Conservation (phyloP, 2,329 filamentous ascomycete genomes). For the Venturia carpophila region DNA sequence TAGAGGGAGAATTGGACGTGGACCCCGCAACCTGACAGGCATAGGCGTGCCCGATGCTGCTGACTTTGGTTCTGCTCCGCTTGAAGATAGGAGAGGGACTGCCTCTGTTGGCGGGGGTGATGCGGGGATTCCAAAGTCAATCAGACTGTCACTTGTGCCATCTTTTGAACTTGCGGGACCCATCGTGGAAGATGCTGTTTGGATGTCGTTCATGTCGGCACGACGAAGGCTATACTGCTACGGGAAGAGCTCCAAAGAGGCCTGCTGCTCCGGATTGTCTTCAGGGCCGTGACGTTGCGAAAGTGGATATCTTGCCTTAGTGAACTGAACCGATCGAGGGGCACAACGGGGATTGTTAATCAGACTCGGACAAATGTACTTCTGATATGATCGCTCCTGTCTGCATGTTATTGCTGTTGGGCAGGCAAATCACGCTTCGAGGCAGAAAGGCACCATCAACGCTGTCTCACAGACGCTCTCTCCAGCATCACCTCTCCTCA, state of each 20-base stretch:
- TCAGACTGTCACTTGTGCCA: background rate
- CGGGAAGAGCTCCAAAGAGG: too few relatives aligned
- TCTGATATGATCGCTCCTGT: background rate
- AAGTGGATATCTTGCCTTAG: background rate
- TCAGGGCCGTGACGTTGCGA: background rate
- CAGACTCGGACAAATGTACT: background rate
- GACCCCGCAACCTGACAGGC: slow-evolving; percentile 32
- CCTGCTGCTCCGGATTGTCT: background rate
- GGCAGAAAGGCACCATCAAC: background rate
- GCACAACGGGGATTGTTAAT: background rate
- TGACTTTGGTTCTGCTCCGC: slow-evolving; percentile 22
- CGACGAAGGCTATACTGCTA: too few relatives aligned
- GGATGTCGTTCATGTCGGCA: background rate
- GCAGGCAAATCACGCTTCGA: background rate
- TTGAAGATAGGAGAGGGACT: slow-evolving; percentile 19
- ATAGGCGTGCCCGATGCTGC: slow-evolving; percentile 21
- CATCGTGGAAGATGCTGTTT: slow-evolving; percentile 1
- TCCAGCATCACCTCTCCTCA: background rate
- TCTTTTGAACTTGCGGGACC: background rate
- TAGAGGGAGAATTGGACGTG: slow-evolving; percentile 56
- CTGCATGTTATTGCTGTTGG: background rate
- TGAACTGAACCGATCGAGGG: background rate
- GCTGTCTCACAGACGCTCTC: too few relatives aligned
- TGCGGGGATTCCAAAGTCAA: slow-evolving; percentile 7
- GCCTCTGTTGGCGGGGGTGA: slow-evolving; percentile 41